A percentile compares a stretch with the other conserved stretches of the same genome.
Conservation (phyloP, 495 filamentous ascomycete species). For the Friedmanniomyces endolithicus region DNA sequence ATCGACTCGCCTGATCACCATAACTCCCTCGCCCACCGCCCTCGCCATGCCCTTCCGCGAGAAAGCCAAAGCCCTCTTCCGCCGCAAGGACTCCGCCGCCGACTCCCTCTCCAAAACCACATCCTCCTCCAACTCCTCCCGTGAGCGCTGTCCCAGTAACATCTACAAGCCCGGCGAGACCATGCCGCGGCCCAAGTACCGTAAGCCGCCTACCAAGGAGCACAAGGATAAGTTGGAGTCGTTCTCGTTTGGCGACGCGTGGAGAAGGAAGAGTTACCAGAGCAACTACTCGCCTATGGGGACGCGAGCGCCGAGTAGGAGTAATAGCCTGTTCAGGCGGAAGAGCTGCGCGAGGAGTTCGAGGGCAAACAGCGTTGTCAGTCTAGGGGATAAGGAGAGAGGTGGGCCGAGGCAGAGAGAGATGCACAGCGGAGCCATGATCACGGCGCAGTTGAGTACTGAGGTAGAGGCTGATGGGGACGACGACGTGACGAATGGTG, state of each 20-base stretch:
- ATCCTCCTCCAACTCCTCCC: conserved; percentile 1
- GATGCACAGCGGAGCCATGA: neutral
- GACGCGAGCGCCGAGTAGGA: conserved; percentile 26
- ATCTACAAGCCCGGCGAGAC: conserved; percentile 33
- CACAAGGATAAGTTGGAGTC: conserved; percentile 32
- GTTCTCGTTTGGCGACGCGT: conserved; percentile 29
- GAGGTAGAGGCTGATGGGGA: conserved; percentile 18
- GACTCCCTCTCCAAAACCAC: conserved; percentile 5
- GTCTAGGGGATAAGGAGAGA: conserved; percentile 3
- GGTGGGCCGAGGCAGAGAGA: conserved; percentile 1
- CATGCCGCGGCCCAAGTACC: conserved; percentile 34
- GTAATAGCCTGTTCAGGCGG: conserved; percentile 21
- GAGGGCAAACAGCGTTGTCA: conserved; percentile 13
- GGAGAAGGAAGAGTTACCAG: conserved; percentile 26
- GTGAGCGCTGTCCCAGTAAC: conserved; percentile 12
- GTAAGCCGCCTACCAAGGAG: conserved; percentile 27
- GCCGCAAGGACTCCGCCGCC: conserved; percentile 7
- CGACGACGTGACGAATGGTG: conserved; percentile 22
- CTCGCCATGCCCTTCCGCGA: conserved; percentile 30
- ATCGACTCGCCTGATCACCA: neutral
- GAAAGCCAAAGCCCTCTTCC: conserved; percentile 28
- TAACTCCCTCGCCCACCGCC: neutral
- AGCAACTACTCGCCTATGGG: conserved; percentile 31
- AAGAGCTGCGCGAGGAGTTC: conserved; percentile 16
- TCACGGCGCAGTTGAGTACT: conserved; percentile 2